These are phyloP conservation scores for Yarrowia deformans DNA, from an alignment of 805 yeast species.

Conservation along the genomic window DNA sequence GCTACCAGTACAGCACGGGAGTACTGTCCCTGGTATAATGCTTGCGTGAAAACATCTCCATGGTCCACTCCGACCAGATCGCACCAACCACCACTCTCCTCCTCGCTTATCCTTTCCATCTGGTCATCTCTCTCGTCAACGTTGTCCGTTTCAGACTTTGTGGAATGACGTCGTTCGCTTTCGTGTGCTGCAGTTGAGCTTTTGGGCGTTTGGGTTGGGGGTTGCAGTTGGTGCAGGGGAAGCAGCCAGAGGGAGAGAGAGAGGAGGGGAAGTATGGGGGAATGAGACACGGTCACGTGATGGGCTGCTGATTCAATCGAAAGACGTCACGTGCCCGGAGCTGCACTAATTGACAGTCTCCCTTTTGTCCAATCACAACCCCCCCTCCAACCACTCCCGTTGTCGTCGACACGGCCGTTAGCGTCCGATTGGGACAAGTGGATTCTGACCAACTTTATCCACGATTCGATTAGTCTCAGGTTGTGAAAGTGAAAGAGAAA, in stretches of 20 bases:
- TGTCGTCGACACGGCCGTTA: not conserved
- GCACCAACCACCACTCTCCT: too few relatives aligned
- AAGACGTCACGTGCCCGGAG: too few relatives aligned
- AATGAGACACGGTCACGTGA: not conserved
- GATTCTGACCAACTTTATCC: not conserved
- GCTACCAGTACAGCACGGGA: too few relatives aligned
- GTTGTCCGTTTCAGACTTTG: not conserved
- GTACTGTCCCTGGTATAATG: too few relatives aligned
- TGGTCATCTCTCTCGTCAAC: not conserved
- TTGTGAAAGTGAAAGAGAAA: not conserved
- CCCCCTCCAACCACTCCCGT: too few relatives aligned
- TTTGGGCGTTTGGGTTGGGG: conserved; percentile 4
- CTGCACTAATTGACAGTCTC: too few relatives aligned
- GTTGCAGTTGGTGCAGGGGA: conserved; percentile 20
- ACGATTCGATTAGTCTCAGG: conserved; percentile 15
- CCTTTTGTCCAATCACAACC: not conserved
- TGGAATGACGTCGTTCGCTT: not conserved
- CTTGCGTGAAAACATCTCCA: too few relatives aligned
- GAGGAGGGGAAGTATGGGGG: too few relatives aligned
- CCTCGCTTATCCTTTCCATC: not conserved
- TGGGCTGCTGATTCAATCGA: too few relatives aligned
- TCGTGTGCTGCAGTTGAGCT: not conserved
- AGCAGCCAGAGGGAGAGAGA: not conserved
- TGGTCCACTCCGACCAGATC: too few relatives aligned
- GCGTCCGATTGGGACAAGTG: not conserved